Evolutionary conservation across 73 alveolate species (phyloP).

Genomic region (Tetrahymena thermophila): DNA sequence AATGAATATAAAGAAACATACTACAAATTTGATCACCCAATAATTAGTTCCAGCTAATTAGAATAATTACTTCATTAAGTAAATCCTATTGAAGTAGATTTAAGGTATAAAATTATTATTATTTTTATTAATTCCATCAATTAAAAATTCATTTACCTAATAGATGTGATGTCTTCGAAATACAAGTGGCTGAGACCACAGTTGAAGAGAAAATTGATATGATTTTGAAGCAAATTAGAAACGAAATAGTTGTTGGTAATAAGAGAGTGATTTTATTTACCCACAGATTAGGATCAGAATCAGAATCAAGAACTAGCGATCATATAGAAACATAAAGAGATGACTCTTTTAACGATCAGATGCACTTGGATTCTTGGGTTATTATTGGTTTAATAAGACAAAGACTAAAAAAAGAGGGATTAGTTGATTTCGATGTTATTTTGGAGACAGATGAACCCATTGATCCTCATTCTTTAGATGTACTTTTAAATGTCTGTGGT

Average conservation of each 20-base stretch:
- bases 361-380: not conserved
- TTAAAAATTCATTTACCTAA: not conserved
- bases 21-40: not conserved
- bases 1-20: not conserved
- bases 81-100: not conserved
- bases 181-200: not conserved
- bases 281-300: not conserved
- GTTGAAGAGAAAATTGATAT: not conserved
- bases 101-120: not conserved
- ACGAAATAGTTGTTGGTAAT: not conserved
- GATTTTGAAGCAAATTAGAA: not conserved
- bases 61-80: not conserved
- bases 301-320: not conserved
- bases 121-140: not conserved
- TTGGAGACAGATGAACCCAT: not conserved
- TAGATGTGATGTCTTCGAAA: not conserved
- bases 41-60: not conserved
- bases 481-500: not conserved
- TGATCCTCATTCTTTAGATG: not conserved
- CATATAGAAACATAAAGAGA: not conserved
- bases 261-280: not conserved
- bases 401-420: not conserved
- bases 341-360: not conserved
- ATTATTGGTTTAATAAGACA: not conserved
- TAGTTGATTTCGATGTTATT: not conserved